Conservation (phyloP, 2,329 filamentous ascomycete genomes). For the Delphinella strobiligena region DNA sequence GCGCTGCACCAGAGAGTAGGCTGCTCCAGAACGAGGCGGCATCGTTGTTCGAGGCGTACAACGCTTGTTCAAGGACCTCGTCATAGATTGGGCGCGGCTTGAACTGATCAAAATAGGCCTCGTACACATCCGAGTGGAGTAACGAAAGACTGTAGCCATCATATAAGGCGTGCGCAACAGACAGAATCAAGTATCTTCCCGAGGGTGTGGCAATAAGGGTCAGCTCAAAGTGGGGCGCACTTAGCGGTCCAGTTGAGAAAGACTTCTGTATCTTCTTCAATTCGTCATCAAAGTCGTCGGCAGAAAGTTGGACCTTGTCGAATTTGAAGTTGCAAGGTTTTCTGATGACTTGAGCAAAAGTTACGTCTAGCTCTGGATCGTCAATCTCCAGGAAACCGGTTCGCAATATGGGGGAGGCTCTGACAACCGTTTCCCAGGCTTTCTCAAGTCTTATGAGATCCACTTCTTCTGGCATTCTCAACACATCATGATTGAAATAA, state of each 20-base stretch:
- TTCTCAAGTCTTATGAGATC: conserved; percentile 44
- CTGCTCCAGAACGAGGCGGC: conserved; percentile 58
- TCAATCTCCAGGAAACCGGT: conserved; percentile 60
- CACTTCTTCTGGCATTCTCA: conserved; percentile 45
- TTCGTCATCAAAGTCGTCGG: conserved; percentile 11
- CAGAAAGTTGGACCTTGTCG: conserved; percentile 13
- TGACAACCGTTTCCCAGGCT: conserved; percentile 52
- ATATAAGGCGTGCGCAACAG: conserved; percentile 77
- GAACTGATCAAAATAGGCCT: conserved; percentile 45
- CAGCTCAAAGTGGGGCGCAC: conserved; percentile 22
- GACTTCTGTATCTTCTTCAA: conserved; percentile 23
- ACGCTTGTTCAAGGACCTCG: conserved; percentile 42
- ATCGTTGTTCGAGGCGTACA: conserved; percentile 34
- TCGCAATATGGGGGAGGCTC: conserved; percentile 56
- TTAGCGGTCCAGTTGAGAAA: conserved; percentile 11
- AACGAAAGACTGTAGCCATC: conserved; percentile 75
- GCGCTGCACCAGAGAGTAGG: conserved; percentile 44
- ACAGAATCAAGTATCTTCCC: conserved; percentile 44
- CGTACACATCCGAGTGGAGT: conserved; percentile 57
- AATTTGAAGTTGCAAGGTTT: conserved; percentile 23
- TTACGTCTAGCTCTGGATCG: conserved; percentile 42
- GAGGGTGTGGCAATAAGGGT: conserved; percentile 23
- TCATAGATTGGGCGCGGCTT: conserved; percentile 37
- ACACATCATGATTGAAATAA: conserved; percentile 79
- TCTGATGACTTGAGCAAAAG: conserved; percentile 46